A percentile compares a stretch with the other conserved stretches of the same genome.
Conservation (phyloP, 164 flowering plant genomes). For the Protea cynaroides region DNA sequence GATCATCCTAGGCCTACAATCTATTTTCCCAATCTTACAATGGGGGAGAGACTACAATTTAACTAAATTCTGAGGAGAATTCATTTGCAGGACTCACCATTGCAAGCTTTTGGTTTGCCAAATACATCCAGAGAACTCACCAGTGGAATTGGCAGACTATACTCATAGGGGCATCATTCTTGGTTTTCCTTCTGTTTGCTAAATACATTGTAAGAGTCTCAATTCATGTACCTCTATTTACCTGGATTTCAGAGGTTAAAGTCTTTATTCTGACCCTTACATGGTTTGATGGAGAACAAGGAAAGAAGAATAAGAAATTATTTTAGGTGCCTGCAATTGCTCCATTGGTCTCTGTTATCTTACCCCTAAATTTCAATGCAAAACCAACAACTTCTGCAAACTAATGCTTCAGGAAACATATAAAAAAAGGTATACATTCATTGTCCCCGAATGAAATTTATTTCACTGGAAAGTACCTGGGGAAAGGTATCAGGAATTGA, state of each 20-base stretch:
- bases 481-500: constrained; percentile 59
- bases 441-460: constrained; percentile 54
- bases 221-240: background rate
- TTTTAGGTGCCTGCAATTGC: constrained; percentile 95
- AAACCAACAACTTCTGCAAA: background rate
- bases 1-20: no score
- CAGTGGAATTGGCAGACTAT: constrained; percentile 99
- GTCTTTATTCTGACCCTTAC: constrained; percentile 2
- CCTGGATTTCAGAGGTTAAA: background rate
- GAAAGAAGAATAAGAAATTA: constrained; percentile 71
- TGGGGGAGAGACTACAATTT: constrained; percentile 50
- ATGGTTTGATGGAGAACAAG: constrained; percentile 36
- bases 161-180: constrained; percentile 60
- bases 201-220: constrained; percentile 63
- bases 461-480: constrained; percentile 50
- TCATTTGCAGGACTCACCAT: constrained; percentile 77
- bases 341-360: constrained; percentile 71
- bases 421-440: constrained; percentile 69
- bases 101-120: constrained; percentile 80
- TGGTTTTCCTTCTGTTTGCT: constrained; percentile 73
- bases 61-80: constrained; percentile 51
- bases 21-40: no score
- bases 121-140: no score
- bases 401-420: constrained; percentile 23
- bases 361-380: constrained; percentile 23